These are phyloP conservation scores for Climacium dendroides DNA, from an alignment of 225 moss, liverwort and hornwort species.

Conservation along the genomic window DNA sequence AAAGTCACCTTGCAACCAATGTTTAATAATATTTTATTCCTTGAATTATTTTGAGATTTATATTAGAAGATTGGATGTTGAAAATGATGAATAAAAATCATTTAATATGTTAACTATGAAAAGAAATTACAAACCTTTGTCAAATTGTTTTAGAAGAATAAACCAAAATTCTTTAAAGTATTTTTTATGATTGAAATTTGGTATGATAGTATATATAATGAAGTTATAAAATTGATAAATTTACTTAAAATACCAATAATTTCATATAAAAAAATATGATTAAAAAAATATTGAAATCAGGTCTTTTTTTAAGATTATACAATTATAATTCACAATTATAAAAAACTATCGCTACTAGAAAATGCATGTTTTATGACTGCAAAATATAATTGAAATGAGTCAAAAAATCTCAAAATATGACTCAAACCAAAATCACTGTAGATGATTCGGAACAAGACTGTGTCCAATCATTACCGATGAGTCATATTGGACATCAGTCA, in stretches of 20 bases:
- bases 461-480: too few species aligned
- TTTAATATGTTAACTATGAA: rapidly evolving
- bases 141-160: neutral
- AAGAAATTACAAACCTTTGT: neutral
- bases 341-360: too few species aligned
- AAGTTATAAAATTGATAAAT: neutral
- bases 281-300: neutral
- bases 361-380: too few species aligned
- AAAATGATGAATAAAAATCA: neutral
- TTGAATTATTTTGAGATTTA: neutral
- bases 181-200: neutral
- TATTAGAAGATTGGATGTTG: neutral
- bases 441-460: too few species aligned
- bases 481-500: too few species aligned
- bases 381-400: too few species aligned
- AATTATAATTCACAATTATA: neutral
- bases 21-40: neutral
- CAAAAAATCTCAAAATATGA: too few species aligned
- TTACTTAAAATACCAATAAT: neutral
- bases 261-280: neutral
- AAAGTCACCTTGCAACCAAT: neutral
- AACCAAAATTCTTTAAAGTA: rapidly evolving
- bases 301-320: neutral
- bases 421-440: too few species aligned
- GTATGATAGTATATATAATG: too few species aligned